Conservation (phyloP, 148 eudicot species). For the Heliamphora exappendiculata region DNA sequence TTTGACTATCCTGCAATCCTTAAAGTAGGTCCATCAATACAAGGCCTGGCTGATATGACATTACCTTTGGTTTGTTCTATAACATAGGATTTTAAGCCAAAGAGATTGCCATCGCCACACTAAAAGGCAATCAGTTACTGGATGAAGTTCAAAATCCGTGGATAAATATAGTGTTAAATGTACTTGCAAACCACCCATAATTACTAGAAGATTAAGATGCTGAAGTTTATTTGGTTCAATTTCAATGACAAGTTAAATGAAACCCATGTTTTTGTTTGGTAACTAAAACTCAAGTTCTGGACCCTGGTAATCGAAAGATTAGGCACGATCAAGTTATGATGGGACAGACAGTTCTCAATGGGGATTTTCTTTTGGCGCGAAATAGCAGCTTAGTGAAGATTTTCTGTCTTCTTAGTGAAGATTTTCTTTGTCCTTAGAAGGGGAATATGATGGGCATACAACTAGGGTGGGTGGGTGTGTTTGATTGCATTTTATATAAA, state of each 20-base stretch:
- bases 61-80: neutral
- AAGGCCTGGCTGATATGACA: neutral
- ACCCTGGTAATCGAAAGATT: neutral
- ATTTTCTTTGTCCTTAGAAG: neutral
- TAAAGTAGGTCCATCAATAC: neutral
- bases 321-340: neutral
- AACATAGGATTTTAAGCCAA: neutral
- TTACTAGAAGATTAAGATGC: neutral
- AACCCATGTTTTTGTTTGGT: neutral
- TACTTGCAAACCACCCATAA: neutral
- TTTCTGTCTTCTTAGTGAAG: too few species aligned
- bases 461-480: too few species aligned
- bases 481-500: too few species aligned
- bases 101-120: neutral
- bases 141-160: neutral
- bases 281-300: neutral
- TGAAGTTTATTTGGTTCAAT: neutral
- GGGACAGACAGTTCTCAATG: neutral
- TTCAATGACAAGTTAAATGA: neutral
- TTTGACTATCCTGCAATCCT: neutral
- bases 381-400: neutral
- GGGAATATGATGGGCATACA: too few species aligned
- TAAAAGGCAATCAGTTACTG: neutral
- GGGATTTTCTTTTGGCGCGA: neutral
- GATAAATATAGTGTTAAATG: neutral